These are phyloP conservation scores for Cutaneotrichosporon cutaneum DNA, from an alignment of 1,284 basidiomycete species.

Conservation along the genomic window DNA sequence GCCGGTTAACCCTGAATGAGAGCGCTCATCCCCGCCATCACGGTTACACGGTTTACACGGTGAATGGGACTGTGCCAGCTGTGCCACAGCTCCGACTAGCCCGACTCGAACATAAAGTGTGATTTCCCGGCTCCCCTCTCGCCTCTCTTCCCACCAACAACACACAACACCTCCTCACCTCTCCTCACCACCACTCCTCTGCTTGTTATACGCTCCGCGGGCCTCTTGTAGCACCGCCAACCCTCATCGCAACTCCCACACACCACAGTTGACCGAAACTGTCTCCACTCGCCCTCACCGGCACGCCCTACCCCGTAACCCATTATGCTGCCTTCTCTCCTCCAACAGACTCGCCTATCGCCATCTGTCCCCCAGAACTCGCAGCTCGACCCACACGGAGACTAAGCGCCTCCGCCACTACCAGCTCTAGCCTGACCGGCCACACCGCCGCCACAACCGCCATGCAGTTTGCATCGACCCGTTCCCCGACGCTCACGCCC, in stretches of 20 bases:
- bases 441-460: background rate
- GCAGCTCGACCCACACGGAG: conserved; percentile 5
- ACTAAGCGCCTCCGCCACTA: conserved; percentile 11
- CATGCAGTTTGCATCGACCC: conserved; percentile 42
- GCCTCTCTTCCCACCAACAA: background rate
- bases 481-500: conserved; percentile 42
- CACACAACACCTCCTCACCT: background rate
- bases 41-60: background rate
- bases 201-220: background rate
- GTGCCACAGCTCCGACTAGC: too few relatives aligned
- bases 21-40: background rate
- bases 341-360: background rate
- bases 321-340: conserved; percentile 1
- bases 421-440: background rate
- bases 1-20: too few relatives aligned
- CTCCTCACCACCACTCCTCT: background rate
- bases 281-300: conserved; percentile 1
- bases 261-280: conserved; percentile 1
- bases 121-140: too few relatives aligned
- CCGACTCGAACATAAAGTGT: too few relatives aligned
- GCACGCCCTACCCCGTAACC: background rate
- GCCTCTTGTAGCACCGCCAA: background rate
- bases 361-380: conserved; percentile 2
- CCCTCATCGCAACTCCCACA: background rate
- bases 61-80: too few relatives aligned